These are phyloP conservation scores for Neocucurbitaria cava DNA, from an alignment of 2,329 filamentous ascomycete species.

Conservation along the genomic window DNA sequence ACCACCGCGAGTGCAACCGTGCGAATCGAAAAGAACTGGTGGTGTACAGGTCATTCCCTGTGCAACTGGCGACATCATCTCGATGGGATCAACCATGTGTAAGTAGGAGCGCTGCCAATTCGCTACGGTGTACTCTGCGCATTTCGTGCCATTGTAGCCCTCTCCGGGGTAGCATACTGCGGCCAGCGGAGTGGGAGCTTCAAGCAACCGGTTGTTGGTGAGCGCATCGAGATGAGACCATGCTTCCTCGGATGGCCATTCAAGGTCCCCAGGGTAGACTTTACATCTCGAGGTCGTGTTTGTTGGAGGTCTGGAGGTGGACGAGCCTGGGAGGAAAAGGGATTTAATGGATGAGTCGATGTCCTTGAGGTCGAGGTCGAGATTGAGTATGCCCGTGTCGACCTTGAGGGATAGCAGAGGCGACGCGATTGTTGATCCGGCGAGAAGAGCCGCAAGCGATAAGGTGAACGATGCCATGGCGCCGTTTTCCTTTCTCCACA, in stretches of 20 bases:
- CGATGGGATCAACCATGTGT: slow-evolving; percentile 44
- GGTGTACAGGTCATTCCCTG: slow-evolving; percentile 48
- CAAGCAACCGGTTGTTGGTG: slow-evolving; percentile 36
- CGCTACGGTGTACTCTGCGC: slow-evolving; percentile 33
- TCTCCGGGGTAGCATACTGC: slow-evolving; percentile 42
- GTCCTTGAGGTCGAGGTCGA: slow-evolving; percentile 29
- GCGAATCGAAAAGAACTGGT: slow-evolving; percentile 42
- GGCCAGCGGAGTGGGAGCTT: slow-evolving; percentile 36
- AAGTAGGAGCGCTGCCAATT: slow-evolving; percentile 44
- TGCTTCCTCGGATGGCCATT: slow-evolving; percentile 57
- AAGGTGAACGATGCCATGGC: slow-evolving; percentile 23
- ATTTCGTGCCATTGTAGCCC: slow-evolving; percentile 38
- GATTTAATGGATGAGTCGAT: slow-evolving; percentile 24
- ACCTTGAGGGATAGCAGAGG: slow-evolving; percentile 19
- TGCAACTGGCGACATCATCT: slow-evolving; percentile 47
- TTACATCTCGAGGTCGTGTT: slow-evolving; percentile 52
- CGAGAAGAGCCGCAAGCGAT: slow-evolving; percentile 34
- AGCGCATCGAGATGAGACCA: slow-evolving; percentile 58
- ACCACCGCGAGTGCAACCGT: slow-evolving; percentile 46
- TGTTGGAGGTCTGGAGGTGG: slow-evolving; percentile 11
- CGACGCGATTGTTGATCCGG: slow-evolving; percentile 26
- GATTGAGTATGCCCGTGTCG: slow-evolving; percentile 11
- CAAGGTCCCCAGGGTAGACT: slow-evolving; percentile 53
- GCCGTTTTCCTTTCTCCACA: neutral
- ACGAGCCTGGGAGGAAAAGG: slow-evolving; percentile 28